Base-by-base conservation (phyloP, 495 filamentous ascomycete species). In the Lepidopterella palustris region DNA sequence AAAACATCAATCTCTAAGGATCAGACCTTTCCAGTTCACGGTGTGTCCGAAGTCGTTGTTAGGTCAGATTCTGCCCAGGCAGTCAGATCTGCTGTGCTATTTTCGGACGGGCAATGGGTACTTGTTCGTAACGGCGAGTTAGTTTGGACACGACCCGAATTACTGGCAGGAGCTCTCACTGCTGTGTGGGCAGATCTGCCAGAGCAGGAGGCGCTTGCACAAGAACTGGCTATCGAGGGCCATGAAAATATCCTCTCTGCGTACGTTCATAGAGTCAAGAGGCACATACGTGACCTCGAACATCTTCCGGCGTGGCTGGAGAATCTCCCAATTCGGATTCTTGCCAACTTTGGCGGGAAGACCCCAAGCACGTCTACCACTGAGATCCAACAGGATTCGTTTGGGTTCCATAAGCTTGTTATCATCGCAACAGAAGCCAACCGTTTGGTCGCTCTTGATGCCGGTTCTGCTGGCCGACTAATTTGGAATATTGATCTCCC, bases 321-420 rank as follows among this genome's bases (percentile, higher is more conserved):
- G 42, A 58, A 51, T 25, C 55, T 74, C 24, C 69, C 68, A 8
- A 57, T 58, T 29, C 67, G 87, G 21, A 70, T 96, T 27, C 64
- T 90, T 10, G 80, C 81, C 61, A 89, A 84, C 60, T 78, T 95
- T n/a, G 51, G 88, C 24, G 82, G 80, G 47, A 78, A 75, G 1
- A 70, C 70, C 8, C 62, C 61, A 4, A 69, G 70, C 6, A 53
- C 59, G 5, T 69, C 77, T 4, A 77, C 80, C n/a, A 77, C 78
- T 39, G 84, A 82, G 15, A 75, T 86, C 29, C 75, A 78, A 11
- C 75, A 86, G 11, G 89, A 97, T 68, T 84, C 80, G 68, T 97
- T 97, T 70, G 93, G 92, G 26, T 88, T 96, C 68, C 81, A 85
- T 59, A 96, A 95, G 71, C 74, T 92, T 29, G 81, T 87, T 5